Evolutionary conservation across 139 green algal species (phyloP).

Genomic region (Pseudopediastrum boryanum): DNA sequence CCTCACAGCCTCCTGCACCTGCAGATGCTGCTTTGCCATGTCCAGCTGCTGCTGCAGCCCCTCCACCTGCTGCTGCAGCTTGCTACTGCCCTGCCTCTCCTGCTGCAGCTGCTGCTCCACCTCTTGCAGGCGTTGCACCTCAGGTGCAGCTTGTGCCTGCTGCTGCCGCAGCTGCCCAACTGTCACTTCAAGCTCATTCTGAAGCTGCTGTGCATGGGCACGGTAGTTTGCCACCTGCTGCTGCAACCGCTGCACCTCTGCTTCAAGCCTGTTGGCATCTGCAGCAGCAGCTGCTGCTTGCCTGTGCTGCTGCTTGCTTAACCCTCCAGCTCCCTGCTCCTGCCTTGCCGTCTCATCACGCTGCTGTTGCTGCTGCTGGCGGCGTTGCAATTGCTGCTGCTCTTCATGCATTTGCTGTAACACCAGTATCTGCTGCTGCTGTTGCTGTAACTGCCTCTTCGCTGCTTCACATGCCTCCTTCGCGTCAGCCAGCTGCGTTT

Average conservation of each 20-base stretch:
- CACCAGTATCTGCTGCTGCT: neutral
- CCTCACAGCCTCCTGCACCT: conserved; percentile 22
- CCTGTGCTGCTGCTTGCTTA: neutral
- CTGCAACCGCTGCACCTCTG: neutral
- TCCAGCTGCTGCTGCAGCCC: conserved; percentile 19
- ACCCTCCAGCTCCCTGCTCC: too few relatives aligned
- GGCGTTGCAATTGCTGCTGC: neutral
- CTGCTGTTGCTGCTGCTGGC: conserved; percentile 2
- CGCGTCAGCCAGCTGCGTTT: neutral
- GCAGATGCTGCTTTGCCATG: conserved; percentile 15
- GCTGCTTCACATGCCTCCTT: neutral
- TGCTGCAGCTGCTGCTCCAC: conserved; percentile 25
- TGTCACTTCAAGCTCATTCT: conserved; percentile 18
- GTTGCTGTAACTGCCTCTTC: conserved; percentile 15
- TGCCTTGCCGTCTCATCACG: neutral
- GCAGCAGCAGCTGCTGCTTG: neutral
- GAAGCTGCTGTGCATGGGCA: too few relatives aligned
- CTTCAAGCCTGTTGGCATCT: too few relatives aligned
- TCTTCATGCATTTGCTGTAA: neutral
- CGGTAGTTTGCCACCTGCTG: conserved; percentile 24
- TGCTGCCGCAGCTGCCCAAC: neutral
- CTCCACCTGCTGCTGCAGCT: conserved; percentile 27
- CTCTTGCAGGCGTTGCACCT: conserved; percentile 22
- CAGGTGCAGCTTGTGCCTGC: too few relatives aligned
- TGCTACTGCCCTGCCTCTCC: conserved; percentile 8